Conservation (phyloP, 2,329 filamentous ascomycete genomes). For the Colletotrichum sp. region DNA sequence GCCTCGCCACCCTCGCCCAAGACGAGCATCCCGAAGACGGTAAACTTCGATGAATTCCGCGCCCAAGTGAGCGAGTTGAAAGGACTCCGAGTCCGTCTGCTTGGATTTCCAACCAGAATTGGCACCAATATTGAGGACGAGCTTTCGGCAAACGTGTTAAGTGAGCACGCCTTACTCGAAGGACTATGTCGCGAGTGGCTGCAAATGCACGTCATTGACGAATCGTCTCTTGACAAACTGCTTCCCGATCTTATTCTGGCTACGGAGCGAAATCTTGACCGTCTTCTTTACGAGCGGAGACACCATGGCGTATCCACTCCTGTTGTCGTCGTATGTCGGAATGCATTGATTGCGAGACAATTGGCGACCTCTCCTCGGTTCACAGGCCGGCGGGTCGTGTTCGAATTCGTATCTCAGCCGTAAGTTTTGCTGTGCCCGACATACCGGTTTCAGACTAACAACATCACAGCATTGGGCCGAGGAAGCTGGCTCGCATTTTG, state of each 20-base stretch:
- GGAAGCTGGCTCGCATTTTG: constrained; percentile 39
- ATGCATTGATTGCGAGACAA: constrained; percentile 32
- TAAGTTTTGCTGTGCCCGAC: constrained; percentile 22
- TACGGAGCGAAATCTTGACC: constrained; percentile 13
- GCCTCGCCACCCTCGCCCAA: neutral
- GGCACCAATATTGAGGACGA: neutral
- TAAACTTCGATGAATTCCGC: constrained; percentile 32
- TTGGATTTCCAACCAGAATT: constrained; percentile 20
- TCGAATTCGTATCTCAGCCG: constrained; percentile 44
- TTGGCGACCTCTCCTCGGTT: constrained; percentile 23
- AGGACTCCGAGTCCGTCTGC: constrained; percentile 33
- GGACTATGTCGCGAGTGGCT: constrained; percentile 39
- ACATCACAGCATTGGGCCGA: constrained; percentile 34
- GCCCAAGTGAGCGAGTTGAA: constrained; percentile 30
- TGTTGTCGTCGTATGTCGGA: constrained; percentile 36
- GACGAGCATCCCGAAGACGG: neutral
- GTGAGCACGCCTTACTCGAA: constrained; percentile 22
- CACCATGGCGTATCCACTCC: neutral
- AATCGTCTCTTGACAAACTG: neutral
- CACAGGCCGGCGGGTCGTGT: constrained; percentile 26
- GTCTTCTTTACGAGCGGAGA: neutral
- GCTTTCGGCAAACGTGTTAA: neutral
- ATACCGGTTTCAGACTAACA: neutral
- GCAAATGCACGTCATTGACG: constrained; percentile 29
- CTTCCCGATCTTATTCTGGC: constrained; percentile 31